Evolutionary conservation across 2,329 filamentous ascomycete genomes (phyloP), one percentile per base, ranked within the genome.

Genomic region (Plenodomus biglobosus): DNA sequence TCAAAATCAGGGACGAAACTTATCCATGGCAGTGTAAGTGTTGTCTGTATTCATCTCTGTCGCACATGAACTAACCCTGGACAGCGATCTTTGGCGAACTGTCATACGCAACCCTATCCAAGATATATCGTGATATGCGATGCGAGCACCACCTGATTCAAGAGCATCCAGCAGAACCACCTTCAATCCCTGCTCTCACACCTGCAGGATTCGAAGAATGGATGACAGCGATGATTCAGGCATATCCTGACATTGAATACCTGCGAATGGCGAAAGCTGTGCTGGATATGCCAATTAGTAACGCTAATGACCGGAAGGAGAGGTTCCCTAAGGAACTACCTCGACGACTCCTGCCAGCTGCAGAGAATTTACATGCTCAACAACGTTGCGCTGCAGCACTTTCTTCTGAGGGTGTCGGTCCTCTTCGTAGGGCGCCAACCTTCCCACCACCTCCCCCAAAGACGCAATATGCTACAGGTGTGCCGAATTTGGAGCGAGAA

Each of bases 251-350:
- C 35, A 79, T 83, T 39, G 90, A 95, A 69, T 86, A 84, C 48
- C 78, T 81, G 36, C 83, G 91, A 8, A 76, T 96, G 3, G 78
- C 83, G 37, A 84, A 81, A 48, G 82, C 90, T 18, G 81, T 92
- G 3, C 70, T 83, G 3, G 80, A 85, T 38, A 82, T 92, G 70
- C 87, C 89, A 0, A 87, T 95, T 59, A 84, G 69, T 60, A 83
- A 85, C 45, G 78, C 84, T 0, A 76, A 79, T 45, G 81, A 86
- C 40, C 81, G 79, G 54, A 83, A 81, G 10, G 88, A 92, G 69
- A 78, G 87, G 2, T 85, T 95, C 45, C 91, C 90, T 0, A 90
- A 89, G 55, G 85, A 91, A 58, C 78, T 95, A 2, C 85, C 88
- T 1, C 79, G 90, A 35, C 80, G 86, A 42, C 76, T 94, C 3